Evolutionary conservation across 1,284 basidiomycete species (phyloP).

Genomic region (Singerocomus inundabilis): DNA sequence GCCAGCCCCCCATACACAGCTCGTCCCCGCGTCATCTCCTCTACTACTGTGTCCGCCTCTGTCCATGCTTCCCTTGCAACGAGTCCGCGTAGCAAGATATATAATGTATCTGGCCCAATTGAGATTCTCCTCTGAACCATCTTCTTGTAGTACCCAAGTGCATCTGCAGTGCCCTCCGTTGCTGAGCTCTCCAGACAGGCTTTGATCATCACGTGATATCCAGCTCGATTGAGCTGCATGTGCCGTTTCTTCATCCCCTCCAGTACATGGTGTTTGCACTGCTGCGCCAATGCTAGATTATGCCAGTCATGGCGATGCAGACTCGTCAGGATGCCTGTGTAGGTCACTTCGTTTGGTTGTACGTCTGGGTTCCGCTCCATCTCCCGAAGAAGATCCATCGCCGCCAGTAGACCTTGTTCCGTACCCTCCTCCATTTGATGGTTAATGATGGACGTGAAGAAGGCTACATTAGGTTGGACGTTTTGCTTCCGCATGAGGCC

Average conservation of each 20-base stretch:
- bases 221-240: constrained; percentile 54
- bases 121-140: constrained; percentile 55
- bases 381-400: constrained; percentile 60
- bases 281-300: constrained; percentile 40
- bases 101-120: constrained; percentile 69
- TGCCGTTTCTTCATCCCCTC: constrained; percentile 57
- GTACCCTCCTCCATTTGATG: constrained; percentile 60
- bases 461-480: constrained; percentile 69
- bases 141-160: constrained; percentile 60
- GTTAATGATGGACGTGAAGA: constrained; percentile 74
- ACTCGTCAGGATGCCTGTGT: constrained; percentile 64
- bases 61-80: constrained; percentile 52
- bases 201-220: constrained; percentile 75
- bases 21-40: constrained; percentile 51
- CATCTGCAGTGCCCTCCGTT: constrained; percentile 49
- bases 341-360: constrained; percentile 70
- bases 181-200: constrained; percentile 54
- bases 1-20: constrained; percentile 39
- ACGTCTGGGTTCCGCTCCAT: constrained; percentile 65
- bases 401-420: constrained; percentile 54
- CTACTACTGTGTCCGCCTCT: constrained; percentile 57
- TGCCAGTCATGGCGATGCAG: constrained; percentile 55
- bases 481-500: constrained; percentile 72
- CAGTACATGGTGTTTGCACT: constrained; percentile 51
- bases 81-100: constrained; percentile 66